Percentiles rank a stretch among this genome's conserved stretches.
phyloP scores from a whole-genome alignment of 1,284 basidiomycete genomes.

The Salmacisia buchloeana region DNA sequence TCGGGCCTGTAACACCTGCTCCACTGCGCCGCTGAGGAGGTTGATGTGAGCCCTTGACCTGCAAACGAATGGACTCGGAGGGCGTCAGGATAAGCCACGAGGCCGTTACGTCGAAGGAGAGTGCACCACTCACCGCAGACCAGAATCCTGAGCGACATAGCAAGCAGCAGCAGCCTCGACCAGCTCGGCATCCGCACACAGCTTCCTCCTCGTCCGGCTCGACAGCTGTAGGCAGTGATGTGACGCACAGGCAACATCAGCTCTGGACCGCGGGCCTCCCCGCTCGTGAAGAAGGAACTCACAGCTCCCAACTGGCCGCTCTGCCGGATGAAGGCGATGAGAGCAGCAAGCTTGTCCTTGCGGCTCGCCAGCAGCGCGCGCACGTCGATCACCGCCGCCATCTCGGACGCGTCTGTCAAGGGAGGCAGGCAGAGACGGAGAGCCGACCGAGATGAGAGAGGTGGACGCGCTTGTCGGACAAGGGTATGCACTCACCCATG shows the following conservation, averaged over 20 bases:
- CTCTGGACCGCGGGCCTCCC: too few relatives aligned
- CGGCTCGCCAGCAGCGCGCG: constrained; percentile 71
- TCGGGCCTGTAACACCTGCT: neutral
- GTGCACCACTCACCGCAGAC: constrained; percentile 50
- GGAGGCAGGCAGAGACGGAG: too few relatives aligned
- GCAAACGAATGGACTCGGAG: too few relatives aligned
- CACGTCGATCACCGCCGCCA: constrained; percentile 59
- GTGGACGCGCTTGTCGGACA: too few relatives aligned
- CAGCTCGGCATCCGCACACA: constrained; percentile 83
- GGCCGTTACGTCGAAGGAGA: constrained; percentile 8
- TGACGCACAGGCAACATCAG: neutral
- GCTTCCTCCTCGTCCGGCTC: constrained; percentile 66
- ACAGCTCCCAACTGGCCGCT: constrained; percentile 31
- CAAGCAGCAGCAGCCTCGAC: constrained; percentile 62
- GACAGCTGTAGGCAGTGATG: constrained; percentile 61
- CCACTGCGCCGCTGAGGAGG: neutral
- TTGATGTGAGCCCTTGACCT: neutral
- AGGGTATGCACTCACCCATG: neutral
- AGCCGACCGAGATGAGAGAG: too few relatives aligned
- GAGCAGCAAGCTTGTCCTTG: constrained; percentile 68
- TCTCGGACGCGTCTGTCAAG: constrained; percentile 16
- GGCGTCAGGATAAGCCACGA: neutral
- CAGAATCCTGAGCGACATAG: constrained; percentile 60
- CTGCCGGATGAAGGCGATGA: constrained; percentile 69
- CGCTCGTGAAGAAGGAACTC: constrained; percentile 53